Conservation (phyloP, 2,329 filamentous ascomycete species). For the Epichloe uncinata region DNA sequence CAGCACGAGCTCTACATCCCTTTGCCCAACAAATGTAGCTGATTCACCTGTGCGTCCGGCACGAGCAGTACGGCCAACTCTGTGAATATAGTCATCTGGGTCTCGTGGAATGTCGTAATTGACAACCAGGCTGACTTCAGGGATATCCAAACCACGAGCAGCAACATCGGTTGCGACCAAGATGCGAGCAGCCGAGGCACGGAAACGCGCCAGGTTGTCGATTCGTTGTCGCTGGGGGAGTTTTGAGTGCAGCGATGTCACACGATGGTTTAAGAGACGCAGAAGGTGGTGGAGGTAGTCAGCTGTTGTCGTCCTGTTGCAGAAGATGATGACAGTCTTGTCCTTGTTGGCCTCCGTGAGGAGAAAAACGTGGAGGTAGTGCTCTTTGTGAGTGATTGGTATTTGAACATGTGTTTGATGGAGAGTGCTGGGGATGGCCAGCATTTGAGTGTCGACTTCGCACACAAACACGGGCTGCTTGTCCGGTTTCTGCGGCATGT, state of each 20-base stretch:
- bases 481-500: conserved; percentile 53
- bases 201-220: conserved; percentile 81
- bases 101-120: conserved; percentile 97
- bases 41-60: conserved; percentile 73
- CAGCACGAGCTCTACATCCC: conserved; percentile 81
- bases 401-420: conserved; percentile 77
- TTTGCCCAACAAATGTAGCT: conserved; percentile 81
- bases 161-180: conserved; percentile 93
- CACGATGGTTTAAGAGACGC: conserved; percentile 72
- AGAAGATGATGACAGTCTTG: conserved; percentile 83
- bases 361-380: conserved; percentile 84
- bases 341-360: conserved; percentile 60
- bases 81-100: conserved; percentile 93
- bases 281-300: conserved; percentile 82
- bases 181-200: conserved; percentile 75
- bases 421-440: conserved; percentile 70
- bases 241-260: conserved; percentile 80
- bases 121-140: conserved; percentile 76
- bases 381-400: conserved; percentile 84
- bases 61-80: conserved; percentile 88
- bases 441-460: conserved; percentile 63
- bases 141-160: conserved; percentile 87
- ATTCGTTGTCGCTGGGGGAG: conserved; percentile 79
- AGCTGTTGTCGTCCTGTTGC: conserved; percentile 81
- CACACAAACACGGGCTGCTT: conserved; percentile 76